phyloP scores from a whole-genome alignment of 768 basidiomycete genomes.

The Pleurotus tuber-regium region DNA sequence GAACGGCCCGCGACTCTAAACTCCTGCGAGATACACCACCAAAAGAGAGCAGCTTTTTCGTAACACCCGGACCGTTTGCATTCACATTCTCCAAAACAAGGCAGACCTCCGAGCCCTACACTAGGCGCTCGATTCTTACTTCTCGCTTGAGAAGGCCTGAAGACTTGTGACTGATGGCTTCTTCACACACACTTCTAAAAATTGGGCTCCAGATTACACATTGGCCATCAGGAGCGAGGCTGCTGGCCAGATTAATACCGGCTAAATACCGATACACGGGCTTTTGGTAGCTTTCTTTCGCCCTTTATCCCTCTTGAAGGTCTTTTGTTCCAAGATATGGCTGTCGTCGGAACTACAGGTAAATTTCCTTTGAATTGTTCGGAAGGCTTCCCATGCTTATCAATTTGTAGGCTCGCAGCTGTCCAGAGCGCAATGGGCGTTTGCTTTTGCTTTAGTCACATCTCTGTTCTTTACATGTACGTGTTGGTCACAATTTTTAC shows the following conservation, averaged over 20 bases:
- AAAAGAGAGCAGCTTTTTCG: background rate
- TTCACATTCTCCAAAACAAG: background rate
- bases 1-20: background rate
- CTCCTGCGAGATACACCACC: background rate
- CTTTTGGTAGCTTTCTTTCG: background rate
- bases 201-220: background rate
- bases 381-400: background rate
- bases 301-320: background rate
- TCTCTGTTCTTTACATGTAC: slow-evolving; percentile 74
- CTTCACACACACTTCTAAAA: slow-evolving; percentile 1
- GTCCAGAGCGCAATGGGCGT: slow-evolving; percentile 44
- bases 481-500: too few relatives aligned
- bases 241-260: background rate
- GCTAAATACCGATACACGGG: background rate
- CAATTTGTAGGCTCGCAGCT: slow-evolving; percentile 37
- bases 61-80: background rate
- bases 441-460: slow-evolving; percentile 67
- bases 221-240: background rate
- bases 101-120: background rate
- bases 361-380: background rate
- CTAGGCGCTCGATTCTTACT: background rate
- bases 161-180: slow-evolving; percentile 5
- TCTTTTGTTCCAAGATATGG: background rate
- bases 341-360: slow-evolving; percentile 11
- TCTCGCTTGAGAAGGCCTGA: slow-evolving; percentile 4